Evolutionary conservation across 164 flowering plant genomes (phyloP), one percentile per base, ranked within the genome.

Genomic region (Tetracentron sinense): DNA sequence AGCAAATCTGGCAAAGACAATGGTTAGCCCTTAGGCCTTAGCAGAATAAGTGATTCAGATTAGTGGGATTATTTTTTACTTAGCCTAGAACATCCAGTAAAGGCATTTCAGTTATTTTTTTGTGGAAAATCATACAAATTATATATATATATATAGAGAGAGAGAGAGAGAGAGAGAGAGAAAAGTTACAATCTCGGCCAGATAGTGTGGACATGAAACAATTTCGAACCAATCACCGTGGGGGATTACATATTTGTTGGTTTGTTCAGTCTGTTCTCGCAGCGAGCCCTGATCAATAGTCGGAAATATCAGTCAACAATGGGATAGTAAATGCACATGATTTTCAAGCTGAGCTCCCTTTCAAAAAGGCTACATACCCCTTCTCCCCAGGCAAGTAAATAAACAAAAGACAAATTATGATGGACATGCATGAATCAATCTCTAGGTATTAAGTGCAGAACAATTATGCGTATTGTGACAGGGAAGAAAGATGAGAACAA

Each of bases 171-270:
- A 61, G 66, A 54, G 65, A 31, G 63, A 61, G 67, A 50, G 62
- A 59, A n/a, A n/a, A n/a, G 42, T 78, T 81, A 91, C 99, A 35
- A 91, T 86, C 74, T 94, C 97, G 38, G 99, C 95, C 27, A 91
- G 74, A 64, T 91, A 94, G 76, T 94, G 97, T 20, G 99, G 93
- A 71, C 83, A 80, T 15, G 97, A 94, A 60, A 89, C 99, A 53
- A 77, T 25, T 56, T 88, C 81, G 58, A 94, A 94, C 97, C 97
- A 94, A 76, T 91, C 97, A 29, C 99, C 95, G 62, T 62, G 69
- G 47, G 97, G 99, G 62, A 88, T 88, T 57, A 61, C 74, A 74
- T 91, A 89, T 35, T 82, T 85, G 26, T 83, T 69, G 22, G 16
- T 54, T 56, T 80, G 66, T 33, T 74, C 80, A 17, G 22, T 21